phyloP scores from a whole-genome alignment of 148 eudicot genomes.

The Limonium bicolor region DNA sequence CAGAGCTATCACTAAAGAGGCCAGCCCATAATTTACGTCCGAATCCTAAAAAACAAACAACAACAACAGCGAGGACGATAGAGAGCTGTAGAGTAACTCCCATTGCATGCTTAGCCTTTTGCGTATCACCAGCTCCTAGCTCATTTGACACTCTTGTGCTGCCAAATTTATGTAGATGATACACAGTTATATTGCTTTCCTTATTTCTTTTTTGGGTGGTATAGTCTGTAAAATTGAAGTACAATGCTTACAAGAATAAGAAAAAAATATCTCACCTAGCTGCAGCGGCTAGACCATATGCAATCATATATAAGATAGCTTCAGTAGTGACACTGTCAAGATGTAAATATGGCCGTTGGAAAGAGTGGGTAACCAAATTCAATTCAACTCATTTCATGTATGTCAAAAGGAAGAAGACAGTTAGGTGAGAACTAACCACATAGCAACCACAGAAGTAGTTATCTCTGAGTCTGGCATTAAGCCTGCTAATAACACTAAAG shows the following conservation, averaged over 20 bases:
- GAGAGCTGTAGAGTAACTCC: slow-evolving; percentile 51
- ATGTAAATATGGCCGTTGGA: neutral
- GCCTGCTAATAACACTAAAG: slow-evolving; percentile 72
- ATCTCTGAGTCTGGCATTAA: slow-evolving; percentile 55
- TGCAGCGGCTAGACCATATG: slow-evolving; percentile 71
- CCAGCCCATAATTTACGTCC: slow-evolving; percentile 66
- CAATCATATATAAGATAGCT: slow-evolving; percentile 52
- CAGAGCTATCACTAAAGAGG: slow-evolving; percentile 35
- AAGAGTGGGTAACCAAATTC: neutral
- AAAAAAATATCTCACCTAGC: slow-evolving; percentile 42
- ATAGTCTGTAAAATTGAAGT: neutral
- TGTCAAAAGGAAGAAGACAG: neutral
- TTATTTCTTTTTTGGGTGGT: too few relatives aligned
- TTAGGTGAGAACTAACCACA: slow-evolving; percentile 27
- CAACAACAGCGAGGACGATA: slow-evolving; percentile 25
- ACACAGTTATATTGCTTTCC: neutral
- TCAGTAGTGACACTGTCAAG: slow-evolving; percentile 64
- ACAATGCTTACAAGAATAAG: neutral
- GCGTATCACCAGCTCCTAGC: slow-evolving; percentile 57
- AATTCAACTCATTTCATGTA: neutral
- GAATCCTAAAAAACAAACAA: slow-evolving; percentile 32
- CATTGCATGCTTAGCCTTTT: slow-evolving; percentile 58
- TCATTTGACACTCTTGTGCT: slow-evolving; percentile 95
- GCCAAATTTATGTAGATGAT: neutral
- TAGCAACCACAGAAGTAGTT: slow-evolving; percentile 65